These are phyloP conservation scores for Hypholoma sublateritium DNA, from an alignment of 768 basidiomycete genomes.

Conservation along the genomic window DNA sequence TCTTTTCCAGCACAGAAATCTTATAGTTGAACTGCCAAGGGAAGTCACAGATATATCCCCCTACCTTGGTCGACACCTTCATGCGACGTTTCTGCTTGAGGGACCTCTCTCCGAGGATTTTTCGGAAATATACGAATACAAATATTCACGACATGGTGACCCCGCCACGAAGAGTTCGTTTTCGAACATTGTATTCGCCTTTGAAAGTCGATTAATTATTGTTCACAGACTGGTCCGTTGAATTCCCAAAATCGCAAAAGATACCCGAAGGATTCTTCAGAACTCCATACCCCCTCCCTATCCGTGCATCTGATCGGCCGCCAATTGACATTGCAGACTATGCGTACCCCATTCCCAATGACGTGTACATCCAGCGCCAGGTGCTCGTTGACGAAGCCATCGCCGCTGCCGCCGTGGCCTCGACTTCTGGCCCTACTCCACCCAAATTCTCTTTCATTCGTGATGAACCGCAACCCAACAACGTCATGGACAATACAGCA, in stretches of 20 bases:
- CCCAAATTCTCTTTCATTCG: background rate
- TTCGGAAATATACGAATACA: slow-evolving; percentile 32
- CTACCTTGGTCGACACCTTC: slow-evolving; percentile 26
- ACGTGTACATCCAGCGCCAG: background rate
- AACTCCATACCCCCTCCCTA: background rate
- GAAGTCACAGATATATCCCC: slow-evolving; percentile 21
- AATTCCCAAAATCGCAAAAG: background rate
- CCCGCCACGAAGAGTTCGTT: slow-evolving; percentile 21
- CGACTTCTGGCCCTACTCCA: background rate
- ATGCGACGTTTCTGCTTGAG: slow-evolving; percentile 17
- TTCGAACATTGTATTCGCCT: background rate
- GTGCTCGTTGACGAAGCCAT: background rate
- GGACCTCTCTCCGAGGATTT: slow-evolving; percentile 4
- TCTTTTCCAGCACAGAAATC: slow-evolving; percentile 25
- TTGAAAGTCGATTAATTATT: background rate
- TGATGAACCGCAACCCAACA: too few relatives aligned
- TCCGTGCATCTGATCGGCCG: background rate
- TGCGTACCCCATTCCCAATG: background rate
- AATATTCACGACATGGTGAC: slow-evolving; percentile 23
- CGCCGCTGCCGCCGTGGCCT: background rate
- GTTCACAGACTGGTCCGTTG: slow-evolving; percentile 2
- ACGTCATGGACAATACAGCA: background rate
- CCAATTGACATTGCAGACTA: slow-evolving; percentile 3
- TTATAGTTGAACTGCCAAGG: slow-evolving; percentile 31
- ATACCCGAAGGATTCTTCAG: background rate